A percentile compares a stretch with the other conserved stretches of the same genome.
Evolutionary conservation across 345 rosid species (phyloP).

Genomic region (Draba incana): DNA sequence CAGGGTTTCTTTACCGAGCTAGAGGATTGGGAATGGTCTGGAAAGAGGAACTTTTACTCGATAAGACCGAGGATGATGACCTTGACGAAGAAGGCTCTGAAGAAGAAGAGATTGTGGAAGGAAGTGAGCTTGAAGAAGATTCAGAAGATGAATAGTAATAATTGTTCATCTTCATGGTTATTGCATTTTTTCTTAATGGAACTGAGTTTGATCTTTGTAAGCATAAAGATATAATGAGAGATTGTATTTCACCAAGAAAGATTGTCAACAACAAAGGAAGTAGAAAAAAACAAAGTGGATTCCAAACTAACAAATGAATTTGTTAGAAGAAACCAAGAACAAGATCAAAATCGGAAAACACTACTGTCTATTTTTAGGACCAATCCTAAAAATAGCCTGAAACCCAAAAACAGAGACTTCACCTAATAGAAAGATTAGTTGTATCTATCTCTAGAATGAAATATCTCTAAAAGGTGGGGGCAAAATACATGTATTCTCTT

Average conservation of each 20-base stretch:
- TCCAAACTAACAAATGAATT: slow-evolving; percentile 39
- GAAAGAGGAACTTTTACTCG: slow-evolving; percentile 48
- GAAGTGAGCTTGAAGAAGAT: slow-evolving; percentile 53
- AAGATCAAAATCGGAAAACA: slow-evolving; percentile 43
- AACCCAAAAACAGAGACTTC: slow-evolving; percentile 32
- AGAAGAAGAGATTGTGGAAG: slow-evolving; percentile 55
- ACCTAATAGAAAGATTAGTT: slow-evolving; percentile 39
- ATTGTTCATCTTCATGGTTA: background rate
- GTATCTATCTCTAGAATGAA: slow-evolving; percentile 34
- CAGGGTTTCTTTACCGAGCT: slow-evolving; percentile 77
- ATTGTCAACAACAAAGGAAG: slow-evolving; percentile 29
- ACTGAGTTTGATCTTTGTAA: slow-evolving; percentile 11
- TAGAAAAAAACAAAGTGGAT: slow-evolving; percentile 18
- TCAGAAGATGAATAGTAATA: slow-evolving; percentile 38
- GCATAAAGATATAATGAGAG: slow-evolving; percentile 23
- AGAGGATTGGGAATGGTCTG: slow-evolving; percentile 64
- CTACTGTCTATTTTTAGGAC: slow-evolving; percentile 37
- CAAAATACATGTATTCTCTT: slow-evolving; percentile 41
- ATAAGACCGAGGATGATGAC: slow-evolving; percentile 46
- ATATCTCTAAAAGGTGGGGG: slow-evolving; percentile 28
- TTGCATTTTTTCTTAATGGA: slow-evolving; percentile 10
- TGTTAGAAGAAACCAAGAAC: slow-evolving; percentile 40
- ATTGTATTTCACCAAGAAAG: slow-evolving; percentile 37
- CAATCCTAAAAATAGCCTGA: slow-evolving; percentile 42
- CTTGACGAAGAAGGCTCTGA: slow-evolving; percentile 60